Evolutionary conservation across 805 yeast genomes (phyloP), one percentile per base, ranked within the genome.

Genomic region (Candida multigemmis): DNA sequence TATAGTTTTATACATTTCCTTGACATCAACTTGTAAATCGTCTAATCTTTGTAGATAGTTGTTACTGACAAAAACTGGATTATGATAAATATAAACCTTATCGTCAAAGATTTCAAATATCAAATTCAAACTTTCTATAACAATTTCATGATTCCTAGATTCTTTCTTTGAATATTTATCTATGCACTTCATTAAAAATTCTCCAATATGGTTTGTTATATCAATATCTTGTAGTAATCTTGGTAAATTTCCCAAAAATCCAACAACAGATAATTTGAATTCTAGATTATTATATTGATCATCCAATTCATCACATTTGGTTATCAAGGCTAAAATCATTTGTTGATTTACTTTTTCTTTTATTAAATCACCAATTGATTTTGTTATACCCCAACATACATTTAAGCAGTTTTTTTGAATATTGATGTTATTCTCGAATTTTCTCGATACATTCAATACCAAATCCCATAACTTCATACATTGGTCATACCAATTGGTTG

Each of bases 71-170:
- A 78, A 89, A 1, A 82, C 68, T 3, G 73, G 71, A 14, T 50
- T 55, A 46, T 85, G 94, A 43, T 85, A 86, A 10, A 60, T 67
- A 40, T 64, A 79, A 4, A 49, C 56, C 19, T 68, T 68, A 53
- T 91, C 97, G 9, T 81, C 81, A 53, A 79, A 91, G 5, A 86
- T 61, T 33, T 85, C 96, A 50, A 74, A 84, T 5, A 86, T 42
- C 2, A 71, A 58, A 41, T 83, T 78, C 13, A 83, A 50, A 14
- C 77, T 56, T 34, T 79, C 89, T 21, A 74, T 50, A 4, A 74
- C 53, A 7, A 74, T 48, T 33, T 59, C 65, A 44, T 35, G 2
- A 49, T 47, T 19, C 34, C 32, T 1, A 60, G 46, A 1, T 57
- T 44, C 3, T 52, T 35, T 12, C 41, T 27, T 17, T 21, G 26